Evolutionary conservation across 2,329 filamentous ascomycete species (phyloP).

Genomic region (Fusarium camptoceras): DNA sequence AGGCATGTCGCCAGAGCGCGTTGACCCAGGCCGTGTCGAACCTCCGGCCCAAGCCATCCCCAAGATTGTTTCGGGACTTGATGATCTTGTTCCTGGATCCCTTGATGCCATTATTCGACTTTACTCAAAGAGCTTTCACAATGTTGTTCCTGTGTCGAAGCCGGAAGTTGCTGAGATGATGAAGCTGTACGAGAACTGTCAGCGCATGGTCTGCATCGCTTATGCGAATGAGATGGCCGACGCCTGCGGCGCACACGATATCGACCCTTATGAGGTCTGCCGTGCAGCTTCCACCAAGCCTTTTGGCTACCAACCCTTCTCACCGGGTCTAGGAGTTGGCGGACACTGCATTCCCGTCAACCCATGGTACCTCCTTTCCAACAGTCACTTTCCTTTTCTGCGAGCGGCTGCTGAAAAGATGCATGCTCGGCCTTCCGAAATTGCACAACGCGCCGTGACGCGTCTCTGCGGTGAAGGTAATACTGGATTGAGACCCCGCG

Average conservation of each 20-base stretch:
- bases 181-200: constrained; percentile 69
- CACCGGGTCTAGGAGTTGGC: constrained; percentile 63
- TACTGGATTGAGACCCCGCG: constrained; percentile 39
- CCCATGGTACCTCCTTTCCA: constrained; percentile 64
- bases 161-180: constrained; percentile 69
- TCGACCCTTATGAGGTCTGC: constrained; percentile 64
- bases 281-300: constrained; percentile 62
- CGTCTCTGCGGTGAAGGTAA: constrained; percentile 38
- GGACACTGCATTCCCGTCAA: constrained; percentile 69
- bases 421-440: constrained; percentile 55
- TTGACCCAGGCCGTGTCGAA: constrained; percentile 62
- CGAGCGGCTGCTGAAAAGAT: constrained; percentile 58
- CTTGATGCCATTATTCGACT: constrained; percentile 57
- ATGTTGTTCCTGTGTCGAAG: constrained; percentile 60
- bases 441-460: constrained; percentile 54
- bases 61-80: constrained; percentile 65
- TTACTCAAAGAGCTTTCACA: constrained; percentile 61
- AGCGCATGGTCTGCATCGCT: constrained; percentile 66
- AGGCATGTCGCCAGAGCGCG: constrained; percentile 65
- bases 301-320: constrained; percentile 63
- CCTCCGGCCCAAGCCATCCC: constrained; percentile 59
- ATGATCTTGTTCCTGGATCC: constrained; percentile 59
- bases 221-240: constrained; percentile 69
- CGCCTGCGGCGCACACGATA: constrained; percentile 58
- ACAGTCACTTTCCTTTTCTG: constrained; percentile 60